A percentile compares a stretch with the other conserved stretches of the same genome.
phyloP scores from a whole-genome alignment of 495 filamentous ascomycete species.

The Oidiodendron maius region DNA sequence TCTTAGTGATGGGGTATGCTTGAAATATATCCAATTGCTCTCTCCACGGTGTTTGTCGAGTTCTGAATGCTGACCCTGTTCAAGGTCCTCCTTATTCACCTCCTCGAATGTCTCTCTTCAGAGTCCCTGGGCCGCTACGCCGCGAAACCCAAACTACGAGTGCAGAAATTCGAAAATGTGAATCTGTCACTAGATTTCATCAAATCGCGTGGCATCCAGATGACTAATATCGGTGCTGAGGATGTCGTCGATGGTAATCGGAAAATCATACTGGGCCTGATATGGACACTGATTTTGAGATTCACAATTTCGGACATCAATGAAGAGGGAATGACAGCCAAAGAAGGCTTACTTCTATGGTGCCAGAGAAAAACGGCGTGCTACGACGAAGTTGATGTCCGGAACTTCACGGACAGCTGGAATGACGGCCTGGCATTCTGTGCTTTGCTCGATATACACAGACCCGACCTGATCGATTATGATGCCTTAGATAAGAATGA shows the following conservation, averaged over 20 bases:
- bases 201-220: slow-evolving; percentile 82
- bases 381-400: slow-evolving; percentile 91
- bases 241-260: slow-evolving; percentile 97
- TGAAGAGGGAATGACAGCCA: slow-evolving; percentile 94
- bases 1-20: slow-evolving; percentile 84
- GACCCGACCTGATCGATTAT: slow-evolving; percentile 94
- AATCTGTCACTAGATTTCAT: slow-evolving; percentile 93
- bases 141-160: slow-evolving; percentile 87
- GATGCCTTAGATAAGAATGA: slow-evolving; percentile 90
- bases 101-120: slow-evolving; percentile 88
- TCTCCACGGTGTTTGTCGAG: not conserved
- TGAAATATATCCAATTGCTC: not conserved
- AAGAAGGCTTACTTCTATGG: slow-evolving; percentile 92
- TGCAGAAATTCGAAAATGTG: slow-evolving; percentile 97
- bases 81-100: slow-evolving; percentile 91
- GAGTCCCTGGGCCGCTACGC: slow-evolving; percentile 97
- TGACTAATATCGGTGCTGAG: slow-evolving; percentile 97
- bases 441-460: slow-evolving; percentile 92
- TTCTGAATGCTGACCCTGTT: slow-evolving; percentile 1
- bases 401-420: slow-evolving; percentile 93
- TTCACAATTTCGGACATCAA: slow-evolving; percentile 99
- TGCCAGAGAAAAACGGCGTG: slow-evolving; percentile 98
- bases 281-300: slow-evolving; percentile 95
- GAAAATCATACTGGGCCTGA: slow-evolving; percentile 94
- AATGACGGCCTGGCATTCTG: slow-evolving; percentile 97